phyloP scores from a whole-genome alignment of 768 basidiomycete species.

The Amylocystis lapponica region DNA sequence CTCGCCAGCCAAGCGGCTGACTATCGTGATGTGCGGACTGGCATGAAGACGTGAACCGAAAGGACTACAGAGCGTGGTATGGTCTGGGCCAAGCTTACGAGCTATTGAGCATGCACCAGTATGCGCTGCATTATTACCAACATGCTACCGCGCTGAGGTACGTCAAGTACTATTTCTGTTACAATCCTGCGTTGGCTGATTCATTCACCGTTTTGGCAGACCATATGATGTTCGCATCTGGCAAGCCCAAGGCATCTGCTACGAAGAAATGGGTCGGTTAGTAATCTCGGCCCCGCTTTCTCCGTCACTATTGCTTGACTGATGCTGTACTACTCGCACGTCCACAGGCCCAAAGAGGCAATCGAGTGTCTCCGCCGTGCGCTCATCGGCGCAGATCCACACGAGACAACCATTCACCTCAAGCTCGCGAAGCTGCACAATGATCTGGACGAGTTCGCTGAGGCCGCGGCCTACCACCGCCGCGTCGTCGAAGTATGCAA shows the following conservation, averaged over 20 bases:
- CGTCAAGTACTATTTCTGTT: conserved; percentile 9
- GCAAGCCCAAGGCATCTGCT: conserved; percentile 92
- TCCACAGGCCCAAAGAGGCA: conserved; percentile 72
- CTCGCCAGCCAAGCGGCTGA: neutral
- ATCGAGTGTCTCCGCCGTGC: conserved; percentile 90
- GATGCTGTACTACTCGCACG: neutral
- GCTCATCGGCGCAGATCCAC: conserved; percentile 71
- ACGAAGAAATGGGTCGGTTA: conserved; percentile 85
- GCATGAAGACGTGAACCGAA: conserved; percentile 80
- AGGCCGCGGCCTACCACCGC: conserved; percentile 77
- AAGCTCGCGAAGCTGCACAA: conserved; percentile 72
- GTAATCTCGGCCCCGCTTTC: conserved; percentile 12
- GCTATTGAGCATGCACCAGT: conserved; percentile 92
- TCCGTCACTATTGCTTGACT: too few species aligned
- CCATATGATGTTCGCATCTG: conserved; percentile 96
- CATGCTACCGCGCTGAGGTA: conserved; percentile 90
- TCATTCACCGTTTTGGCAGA: conserved; percentile 32
- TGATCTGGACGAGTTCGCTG: conserved; percentile 56
- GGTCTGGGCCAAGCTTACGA: conserved; percentile 98
- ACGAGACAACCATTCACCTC: conserved; percentile 66
- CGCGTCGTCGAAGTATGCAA: conserved; percentile 70
- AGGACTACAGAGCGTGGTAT: conserved; percentile 98
- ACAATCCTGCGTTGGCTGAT: neutral
- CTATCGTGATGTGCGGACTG: conserved; percentile 9
- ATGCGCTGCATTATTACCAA: conserved; percentile 94